These are phyloP conservation scores for Xylariaceae sp. DNA, from an alignment of 2,329 filamentous ascomycete species.

Conservation along the genomic window DNA sequence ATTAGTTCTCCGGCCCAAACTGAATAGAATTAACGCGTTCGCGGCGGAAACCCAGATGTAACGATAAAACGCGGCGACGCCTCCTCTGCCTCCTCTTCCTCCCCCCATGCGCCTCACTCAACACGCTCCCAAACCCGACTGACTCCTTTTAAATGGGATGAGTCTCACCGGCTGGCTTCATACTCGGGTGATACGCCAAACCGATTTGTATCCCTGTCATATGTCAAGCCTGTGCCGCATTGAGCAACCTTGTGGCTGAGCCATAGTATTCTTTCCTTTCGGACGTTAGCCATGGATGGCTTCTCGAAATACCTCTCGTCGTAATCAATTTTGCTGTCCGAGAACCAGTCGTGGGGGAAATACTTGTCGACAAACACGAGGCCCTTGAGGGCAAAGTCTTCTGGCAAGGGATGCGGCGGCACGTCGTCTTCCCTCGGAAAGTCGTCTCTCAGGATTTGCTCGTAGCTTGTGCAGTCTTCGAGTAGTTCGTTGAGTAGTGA, in stretches of 20 bases:
- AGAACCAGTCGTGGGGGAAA: slow-evolving; percentile 56
- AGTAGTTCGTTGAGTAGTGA: slow-evolving; percentile 38
- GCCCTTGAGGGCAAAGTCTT: slow-evolving; percentile 64
- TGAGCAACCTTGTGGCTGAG: slow-evolving; percentile 46
- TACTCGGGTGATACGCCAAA: slow-evolving; percentile 36
- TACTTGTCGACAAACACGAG: slow-evolving; percentile 56
- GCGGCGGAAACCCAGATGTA: too few species aligned
- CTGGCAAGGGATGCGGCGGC: slow-evolving; percentile 54
- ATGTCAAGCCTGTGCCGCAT: slow-evolving; percentile 41
- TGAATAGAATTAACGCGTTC: too few species aligned
- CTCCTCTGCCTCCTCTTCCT: too few species aligned
- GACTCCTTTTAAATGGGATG: not conserved
- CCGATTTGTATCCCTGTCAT: slow-evolving; percentile 33
- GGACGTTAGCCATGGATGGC: slow-evolving; percentile 51
- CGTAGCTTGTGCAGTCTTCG: slow-evolving; percentile 27
- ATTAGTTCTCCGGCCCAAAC: too few species aligned
- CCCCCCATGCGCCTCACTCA: not conserved
- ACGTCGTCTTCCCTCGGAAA: slow-evolving; percentile 46
- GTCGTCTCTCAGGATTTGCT: slow-evolving; percentile 36
- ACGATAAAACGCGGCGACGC: too few species aligned
- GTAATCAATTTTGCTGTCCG: slow-evolving; percentile 55
- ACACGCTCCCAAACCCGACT: not conserved
- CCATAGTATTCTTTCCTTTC: slow-evolving; percentile 56
- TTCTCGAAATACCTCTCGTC: slow-evolving; percentile 61
- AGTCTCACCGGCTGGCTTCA: not conserved